These are phyloP conservation scores for Penicillium griseofulvum DNA, from an alignment of 2,329 filamentous ascomycete species.

Conservation along the genomic window DNA sequence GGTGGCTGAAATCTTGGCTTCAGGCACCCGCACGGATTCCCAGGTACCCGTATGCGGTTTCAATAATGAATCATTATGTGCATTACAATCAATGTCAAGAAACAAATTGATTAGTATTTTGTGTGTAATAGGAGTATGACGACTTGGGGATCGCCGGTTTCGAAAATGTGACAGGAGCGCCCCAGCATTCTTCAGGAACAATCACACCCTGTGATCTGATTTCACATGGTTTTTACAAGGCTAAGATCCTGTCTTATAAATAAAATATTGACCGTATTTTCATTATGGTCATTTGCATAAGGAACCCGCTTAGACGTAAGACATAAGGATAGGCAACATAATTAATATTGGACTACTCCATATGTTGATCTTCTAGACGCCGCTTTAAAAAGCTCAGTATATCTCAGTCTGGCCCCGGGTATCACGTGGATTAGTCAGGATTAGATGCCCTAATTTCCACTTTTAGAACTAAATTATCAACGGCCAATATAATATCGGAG, in stretches of 20 bases:
- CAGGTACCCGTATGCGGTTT: conserved; percentile 6
- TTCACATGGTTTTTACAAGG: neutral
- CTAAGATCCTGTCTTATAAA: neutral
- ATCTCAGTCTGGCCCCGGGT: too few relatives aligned
- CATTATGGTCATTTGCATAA: neutral
- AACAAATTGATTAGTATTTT: neutral
- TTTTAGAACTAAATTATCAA: too few relatives aligned
- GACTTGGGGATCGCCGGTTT: conserved; percentile 5
- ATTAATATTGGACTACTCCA: neutral
- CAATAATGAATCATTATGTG: neutral
- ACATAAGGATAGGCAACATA: neutral
- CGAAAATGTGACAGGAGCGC: conserved; percentile 15
- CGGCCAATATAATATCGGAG: too few relatives aligned
- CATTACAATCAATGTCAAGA: too few relatives aligned
- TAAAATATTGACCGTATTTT: neutral
- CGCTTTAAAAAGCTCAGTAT: neutral
- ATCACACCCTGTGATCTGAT: neutral
- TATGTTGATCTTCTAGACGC: too few relatives aligned
- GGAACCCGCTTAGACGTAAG: neutral
- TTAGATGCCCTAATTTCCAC: too few relatives aligned
- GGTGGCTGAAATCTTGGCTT: conserved; percentile 17
- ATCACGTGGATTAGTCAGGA: too few relatives aligned
- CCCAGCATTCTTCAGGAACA: conserved; percentile 16
- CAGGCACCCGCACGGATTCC: conserved; percentile 6
- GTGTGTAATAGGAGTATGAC: neutral